Evolutionary conservation across 1,284 basidiomycete species (phyloP).

Genomic region (Sparassis latifolia): DNA sequence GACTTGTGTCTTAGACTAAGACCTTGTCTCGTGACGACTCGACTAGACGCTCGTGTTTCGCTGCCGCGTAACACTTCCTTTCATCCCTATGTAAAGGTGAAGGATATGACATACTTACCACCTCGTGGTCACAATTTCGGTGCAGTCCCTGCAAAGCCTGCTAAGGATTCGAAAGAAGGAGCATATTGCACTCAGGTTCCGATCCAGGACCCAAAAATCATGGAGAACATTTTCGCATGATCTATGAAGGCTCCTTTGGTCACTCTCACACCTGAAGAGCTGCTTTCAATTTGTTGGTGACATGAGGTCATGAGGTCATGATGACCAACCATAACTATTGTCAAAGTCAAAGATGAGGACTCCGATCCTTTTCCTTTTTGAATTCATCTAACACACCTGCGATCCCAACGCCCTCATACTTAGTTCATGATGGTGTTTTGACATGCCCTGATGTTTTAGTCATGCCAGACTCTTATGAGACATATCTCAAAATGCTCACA

Average conservation of each 20-base stretch:
- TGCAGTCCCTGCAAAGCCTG: background rate
- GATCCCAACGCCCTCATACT: background rate
- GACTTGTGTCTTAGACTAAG: too few species aligned
- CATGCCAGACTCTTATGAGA: constrained; percentile 5
- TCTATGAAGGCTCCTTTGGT: constrained; percentile 7
- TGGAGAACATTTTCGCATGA: constrained; percentile 3
- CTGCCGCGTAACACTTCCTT: too few species aligned
- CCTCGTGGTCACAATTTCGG: background rate
- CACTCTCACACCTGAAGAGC: constrained; percentile 8
- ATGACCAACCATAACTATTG: too few species aligned
- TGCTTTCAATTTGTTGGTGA: constrained; percentile 6
- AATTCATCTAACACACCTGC: background rate
- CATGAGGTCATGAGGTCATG: too few species aligned
- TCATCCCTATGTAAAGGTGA: background rate
- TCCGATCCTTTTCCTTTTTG: background rate
- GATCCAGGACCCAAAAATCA: constrained; percentile 8
- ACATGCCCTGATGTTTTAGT: background rate
- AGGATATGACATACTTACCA: background rate
- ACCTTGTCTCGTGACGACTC: too few species aligned
- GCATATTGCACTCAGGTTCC: constrained; percentile 6
- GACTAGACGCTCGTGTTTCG: too few species aligned
- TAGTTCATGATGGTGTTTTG: background rate
- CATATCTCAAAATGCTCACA: constrained; percentile 2
- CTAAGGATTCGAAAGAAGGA: background rate
- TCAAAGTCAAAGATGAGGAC: background rate